These are phyloP conservation scores for Phytophthora crassamura DNA, from an alignment of 352 stramenopile genomes.

Conservation along the genomic window DNA sequence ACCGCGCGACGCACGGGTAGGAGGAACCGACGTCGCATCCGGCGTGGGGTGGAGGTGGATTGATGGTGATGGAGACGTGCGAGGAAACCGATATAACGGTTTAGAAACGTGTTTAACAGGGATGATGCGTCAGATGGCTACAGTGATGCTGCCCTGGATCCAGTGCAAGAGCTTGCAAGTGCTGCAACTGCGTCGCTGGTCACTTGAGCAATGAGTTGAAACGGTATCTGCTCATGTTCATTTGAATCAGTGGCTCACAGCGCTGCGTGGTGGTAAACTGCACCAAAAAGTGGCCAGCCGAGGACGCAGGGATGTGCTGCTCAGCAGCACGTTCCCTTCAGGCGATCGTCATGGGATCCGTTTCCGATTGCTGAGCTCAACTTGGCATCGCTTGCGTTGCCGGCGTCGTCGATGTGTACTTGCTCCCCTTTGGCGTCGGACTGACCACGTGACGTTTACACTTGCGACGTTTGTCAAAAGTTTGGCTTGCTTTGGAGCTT, in stretches of 20 bases:
- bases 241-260: not conserved
- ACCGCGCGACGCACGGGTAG: not conserved
- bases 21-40: constrained; percentile 29
- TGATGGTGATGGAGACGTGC: constrained; percentile 21
- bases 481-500: not conserved
- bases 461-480: constrained; percentile 30
- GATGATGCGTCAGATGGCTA: constrained; percentile 28
- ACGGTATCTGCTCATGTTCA: constrained; percentile 17
- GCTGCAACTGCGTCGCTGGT: constrained; percentile 29
- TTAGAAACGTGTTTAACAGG: constrained; percentile 8
- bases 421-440: not conserved
- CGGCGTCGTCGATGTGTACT: too few species aligned
- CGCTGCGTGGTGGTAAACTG: not conserved
- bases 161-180: constrained; percentile 8
- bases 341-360: constrained; percentile 10
- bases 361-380: constrained; percentile 17
- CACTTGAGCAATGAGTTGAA: constrained; percentile 25
- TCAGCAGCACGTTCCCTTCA: constrained; percentile 3
- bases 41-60: not conserved
- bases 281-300: constrained; percentile 12
- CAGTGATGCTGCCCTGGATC: constrained; percentile 12
- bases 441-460: constrained; percentile 5
- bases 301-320: constrained; percentile 4
- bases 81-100: constrained; percentile 22
- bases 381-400: not conserved